Base-by-base conservation (phyloP, 352 stramenopile species). In the Pythium vanterpoolii region DNA sequence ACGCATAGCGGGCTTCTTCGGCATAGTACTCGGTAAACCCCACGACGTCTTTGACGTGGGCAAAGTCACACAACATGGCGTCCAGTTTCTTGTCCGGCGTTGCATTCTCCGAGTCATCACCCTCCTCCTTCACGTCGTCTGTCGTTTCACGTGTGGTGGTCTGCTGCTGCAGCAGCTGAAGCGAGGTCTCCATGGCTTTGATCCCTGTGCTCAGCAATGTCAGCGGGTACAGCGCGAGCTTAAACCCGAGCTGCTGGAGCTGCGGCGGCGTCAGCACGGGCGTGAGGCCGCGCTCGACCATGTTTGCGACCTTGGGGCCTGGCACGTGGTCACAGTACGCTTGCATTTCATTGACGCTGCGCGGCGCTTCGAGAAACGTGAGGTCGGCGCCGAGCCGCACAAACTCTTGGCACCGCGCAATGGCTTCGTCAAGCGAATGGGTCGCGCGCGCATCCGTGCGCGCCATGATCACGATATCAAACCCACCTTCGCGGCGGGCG, bases 251-350 rank as follows among this genome's bases (percentile, higher is more conserved):
- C 56, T 83, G 52, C 47, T 87, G 73, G n/a, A 98, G 75, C 60
- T 97, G 64, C 56, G 77, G 64, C 1, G 93, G 83, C 33, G 87
- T 68, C 31, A 98, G 64, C 13, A 98, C 85, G 5, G 94, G 96
- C n/a, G 93, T 98, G 45, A 90, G 80, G 5, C 96, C 96, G 21
- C 90, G 91, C 72, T 98, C 93, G 27, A 98, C 79, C 94, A 98
- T 97, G 65, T 98, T 98, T 34, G 91, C 91, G 45, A 98, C 78
- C 75, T 98, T 98, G 8, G 88, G 74, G 27, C 95, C 95, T 0
- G 82, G 75, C 4, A 99, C 94, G 38, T 88, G 61, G 26, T 68
- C 57, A 66, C 95, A 98, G 65, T 97, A 98, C 43, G 78, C 73
- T 56, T 84, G 44, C 92, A 98, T 98, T 73, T 98, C 87, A 5